Conservation (phyloP, 208 protist species). For the Wallacemonas sp. region DNA sequence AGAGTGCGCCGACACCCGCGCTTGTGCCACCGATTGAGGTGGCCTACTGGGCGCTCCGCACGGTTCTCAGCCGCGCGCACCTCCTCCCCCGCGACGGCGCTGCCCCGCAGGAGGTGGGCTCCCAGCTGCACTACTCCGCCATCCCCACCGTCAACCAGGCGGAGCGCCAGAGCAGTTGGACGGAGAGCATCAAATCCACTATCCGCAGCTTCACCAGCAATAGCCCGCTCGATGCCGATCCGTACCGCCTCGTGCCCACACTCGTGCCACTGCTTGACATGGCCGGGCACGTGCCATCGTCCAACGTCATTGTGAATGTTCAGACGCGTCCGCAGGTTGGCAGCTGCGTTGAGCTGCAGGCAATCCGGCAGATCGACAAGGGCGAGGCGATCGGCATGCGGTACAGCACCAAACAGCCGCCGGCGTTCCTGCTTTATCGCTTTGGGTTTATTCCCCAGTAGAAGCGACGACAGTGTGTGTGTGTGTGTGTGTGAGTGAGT, state of each 20-base stretch:
- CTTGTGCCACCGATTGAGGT: slow-evolving; percentile 55
- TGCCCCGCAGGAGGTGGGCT: slow-evolving; percentile 55
- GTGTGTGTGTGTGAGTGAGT: neutral
- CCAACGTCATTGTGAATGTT: slow-evolving; percentile 74
- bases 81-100: slow-evolving; percentile 57
- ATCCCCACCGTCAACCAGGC: slow-evolving; percentile 54
- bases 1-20: neutral
- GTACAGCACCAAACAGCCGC: slow-evolving; percentile 65
- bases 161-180: slow-evolving; percentile 44
- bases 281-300: slow-evolving; percentile 57
- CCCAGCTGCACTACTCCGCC: slow-evolving; percentile 60
- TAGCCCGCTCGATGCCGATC: slow-evolving; percentile 32
- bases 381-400: slow-evolving; percentile 75
- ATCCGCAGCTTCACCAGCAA: slow-evolving; percentile 39
- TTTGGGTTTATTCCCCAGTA: slow-evolving; percentile 82
- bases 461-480: neutral
- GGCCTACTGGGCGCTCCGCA: slow-evolving; percentile 82
- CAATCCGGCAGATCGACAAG: slow-evolving; percentile 61
- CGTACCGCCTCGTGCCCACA: slow-evolving; percentile 73
- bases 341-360: slow-evolving; percentile 71
- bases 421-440: slow-evolving; percentile 71
- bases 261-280: slow-evolving; percentile 78
- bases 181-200: neutral
- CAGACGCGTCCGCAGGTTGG: slow-evolving; percentile 36
- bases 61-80: slow-evolving; percentile 72